These are phyloP conservation scores for Kandelia obovata DNA, from an alignment of 345 rosid genomes.

Conservation along the genomic window DNA sequence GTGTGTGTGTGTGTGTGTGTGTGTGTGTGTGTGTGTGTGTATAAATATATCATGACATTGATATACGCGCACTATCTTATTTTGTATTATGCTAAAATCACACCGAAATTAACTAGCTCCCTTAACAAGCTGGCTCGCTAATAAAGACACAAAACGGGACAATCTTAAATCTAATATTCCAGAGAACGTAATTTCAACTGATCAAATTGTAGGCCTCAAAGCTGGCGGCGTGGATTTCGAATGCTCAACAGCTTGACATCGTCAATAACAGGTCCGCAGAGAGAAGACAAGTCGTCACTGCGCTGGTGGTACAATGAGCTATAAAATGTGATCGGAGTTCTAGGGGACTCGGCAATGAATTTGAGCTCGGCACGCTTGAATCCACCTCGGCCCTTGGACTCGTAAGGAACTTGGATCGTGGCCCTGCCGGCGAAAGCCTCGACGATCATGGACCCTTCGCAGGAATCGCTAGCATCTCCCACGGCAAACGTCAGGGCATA, in stretches of 20 bases:
- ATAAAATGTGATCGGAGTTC: constrained; percentile 58
- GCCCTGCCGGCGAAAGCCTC: constrained; percentile 64
- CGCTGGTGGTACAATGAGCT: constrained; percentile 69
- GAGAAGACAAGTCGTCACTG: constrained; percentile 61
- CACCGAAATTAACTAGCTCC: too few species aligned
- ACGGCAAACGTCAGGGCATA: constrained; percentile 56
- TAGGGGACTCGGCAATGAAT: constrained; percentile 48
- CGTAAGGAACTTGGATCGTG: constrained; percentile 46
- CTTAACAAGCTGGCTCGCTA: too few species aligned
- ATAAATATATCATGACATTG: too few species aligned
- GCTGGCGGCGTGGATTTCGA: constrained; percentile 11
- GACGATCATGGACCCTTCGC: constrained; percentile 63
- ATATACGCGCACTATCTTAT: too few species aligned
- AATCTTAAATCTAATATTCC: too few species aligned
- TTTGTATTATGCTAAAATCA: too few species aligned
- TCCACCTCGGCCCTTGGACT: constrained; percentile 64
- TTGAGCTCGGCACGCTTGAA: constrained; percentile 41
- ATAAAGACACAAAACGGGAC: too few species aligned
- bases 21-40: too few species aligned
- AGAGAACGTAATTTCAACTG: too few species aligned
- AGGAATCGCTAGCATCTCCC: constrained; percentile 59
- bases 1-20: too few species aligned
- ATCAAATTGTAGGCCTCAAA: neutral
- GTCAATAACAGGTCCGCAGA: constrained; percentile 80
- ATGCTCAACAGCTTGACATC: constrained; percentile 54